A percentile compares a stretch with the other conserved stretches of the same genome.
phyloP scores from a whole-genome alignment of 345 rosid species.

The Garcia nutans region DNA sequence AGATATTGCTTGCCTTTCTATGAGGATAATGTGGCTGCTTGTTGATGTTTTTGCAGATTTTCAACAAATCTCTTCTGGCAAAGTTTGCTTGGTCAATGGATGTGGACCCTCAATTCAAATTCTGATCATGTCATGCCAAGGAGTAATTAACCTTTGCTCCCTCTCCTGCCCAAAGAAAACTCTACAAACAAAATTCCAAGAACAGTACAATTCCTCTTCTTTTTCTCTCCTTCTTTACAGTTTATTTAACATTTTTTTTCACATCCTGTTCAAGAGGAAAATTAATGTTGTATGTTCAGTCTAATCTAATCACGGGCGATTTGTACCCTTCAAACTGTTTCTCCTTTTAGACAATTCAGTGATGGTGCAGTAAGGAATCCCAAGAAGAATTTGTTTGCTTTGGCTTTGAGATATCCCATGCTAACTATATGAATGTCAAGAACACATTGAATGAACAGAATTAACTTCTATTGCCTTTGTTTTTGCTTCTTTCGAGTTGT shows the following conservation, averaged over 20 bases:
- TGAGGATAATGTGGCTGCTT: background rate
- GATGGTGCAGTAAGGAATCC: background rate
- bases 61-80: slow-evolving; percentile 87
- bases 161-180: background rate
- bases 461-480: background rate
- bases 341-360: slow-evolving; percentile 1
- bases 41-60: slow-evolving; percentile 53
- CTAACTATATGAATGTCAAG: slow-evolving; percentile 13
- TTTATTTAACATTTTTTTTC: slow-evolving; percentile 13
- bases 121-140: slow-evolving; percentile 37
- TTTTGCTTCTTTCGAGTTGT: background rate
- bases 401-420: background rate
- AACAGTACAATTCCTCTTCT: background rate
- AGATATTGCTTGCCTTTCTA: background rate
- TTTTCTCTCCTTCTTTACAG: slow-evolving; percentile 16
- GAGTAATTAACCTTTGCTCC: background rate
- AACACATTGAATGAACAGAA: background rate
- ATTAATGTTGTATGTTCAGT: slow-evolving; percentile 21
- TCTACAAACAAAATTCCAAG: no score
- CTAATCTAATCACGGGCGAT: slow-evolving; percentile 34
- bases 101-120: slow-evolving; percentile 86
- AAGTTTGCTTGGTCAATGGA: slow-evolving; percentile 98
- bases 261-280: slow-evolving; percentile 13
- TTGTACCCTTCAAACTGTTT: slow-evolving; percentile 15
- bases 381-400: slow-evolving; percentile 10